phyloP scores from a whole-genome alignment of 257 asterid genomes.

The Gentiana dahurica region DNA sequence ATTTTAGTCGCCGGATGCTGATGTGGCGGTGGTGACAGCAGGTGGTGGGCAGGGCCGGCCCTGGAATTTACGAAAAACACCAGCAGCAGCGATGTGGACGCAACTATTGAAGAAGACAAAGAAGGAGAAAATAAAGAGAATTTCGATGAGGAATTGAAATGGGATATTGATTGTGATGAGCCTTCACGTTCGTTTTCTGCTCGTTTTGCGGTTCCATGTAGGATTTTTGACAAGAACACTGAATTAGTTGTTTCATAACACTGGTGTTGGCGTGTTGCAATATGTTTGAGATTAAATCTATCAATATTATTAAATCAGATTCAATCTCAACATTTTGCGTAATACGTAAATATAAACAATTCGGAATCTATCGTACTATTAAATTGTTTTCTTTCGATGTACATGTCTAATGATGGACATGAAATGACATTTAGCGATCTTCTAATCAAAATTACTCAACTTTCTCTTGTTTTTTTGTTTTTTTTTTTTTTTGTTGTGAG shows the following conservation, averaged over 20 bases:
- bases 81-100: slow-evolving; percentile 27
- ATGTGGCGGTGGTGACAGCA: slow-evolving; percentile 7
- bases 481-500: too few species aligned
- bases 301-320: too few species aligned
- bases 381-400: too few species aligned
- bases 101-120: slow-evolving; percentile 60
- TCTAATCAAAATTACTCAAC: too few species aligned
- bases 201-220: slow-evolving; percentile 57
- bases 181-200: slow-evolving; percentile 62
- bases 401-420: too few species aligned
- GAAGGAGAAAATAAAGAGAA: slow-evolving; percentile 47
- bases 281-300: too few species aligned
- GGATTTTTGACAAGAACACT: slow-evolving; percentile 33
- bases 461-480: too few species aligned
- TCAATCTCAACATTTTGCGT: too few species aligned
- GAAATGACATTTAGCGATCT: too few species aligned
- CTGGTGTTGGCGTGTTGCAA: too few species aligned
- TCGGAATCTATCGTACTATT: too few species aligned
- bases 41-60: slow-evolving; percentile 2
- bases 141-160: slow-evolving; percentile 48
- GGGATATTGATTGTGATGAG: slow-evolving; percentile 31
- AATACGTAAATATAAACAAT: too few species aligned
- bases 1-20: slow-evolving; percentile 1
- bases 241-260: slow-evolving; percentile 21
- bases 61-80: slow-evolving; percentile 13